Evolutionary conservation across 495 filamentous ascomycete genomes (phyloP).

Genomic region (Penicillium parvum): DNA sequence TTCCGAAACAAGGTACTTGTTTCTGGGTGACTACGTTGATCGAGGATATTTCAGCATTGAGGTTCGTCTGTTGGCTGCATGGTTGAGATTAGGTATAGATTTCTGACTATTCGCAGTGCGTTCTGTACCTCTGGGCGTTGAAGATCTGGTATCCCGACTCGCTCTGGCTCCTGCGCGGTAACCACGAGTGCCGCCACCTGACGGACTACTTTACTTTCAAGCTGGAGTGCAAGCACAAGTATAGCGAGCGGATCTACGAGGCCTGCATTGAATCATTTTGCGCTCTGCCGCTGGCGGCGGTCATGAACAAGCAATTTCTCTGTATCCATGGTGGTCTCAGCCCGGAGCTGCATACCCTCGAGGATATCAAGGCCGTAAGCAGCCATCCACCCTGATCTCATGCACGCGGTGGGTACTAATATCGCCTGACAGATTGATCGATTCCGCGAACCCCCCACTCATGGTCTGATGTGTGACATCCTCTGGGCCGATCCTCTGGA

Average conservation of each 20-base stretch:
- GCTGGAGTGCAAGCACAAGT: slow-evolving; percentile 98
- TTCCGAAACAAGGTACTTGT: slow-evolving; percentile 91
- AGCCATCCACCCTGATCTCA: background rate
- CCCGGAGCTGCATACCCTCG: slow-evolving; percentile 90
- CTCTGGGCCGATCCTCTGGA: slow-evolving; percentile 99
- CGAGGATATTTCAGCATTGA: slow-evolving; percentile 98
- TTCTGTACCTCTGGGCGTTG: slow-evolving; percentile 93
- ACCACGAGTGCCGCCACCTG: slow-evolving; percentile 97
- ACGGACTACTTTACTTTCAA: slow-evolving; percentile 99
- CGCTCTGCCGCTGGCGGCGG: slow-evolving; percentile 83
- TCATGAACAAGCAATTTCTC: slow-evolving; percentile 99
- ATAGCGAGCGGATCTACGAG: slow-evolving; percentile 93
- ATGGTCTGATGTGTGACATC: slow-evolving; percentile 98
- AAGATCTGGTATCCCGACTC: slow-evolving; percentile 99
- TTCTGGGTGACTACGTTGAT: slow-evolving; percentile 97
- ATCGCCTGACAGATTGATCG: slow-evolving; percentile 82
- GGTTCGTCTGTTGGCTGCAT: slow-evolving; percentile 39
- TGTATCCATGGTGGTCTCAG: slow-evolving; percentile 97
- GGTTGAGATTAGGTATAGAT: background rate
- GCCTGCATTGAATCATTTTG: slow-evolving; percentile 99
- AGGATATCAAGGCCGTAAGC: slow-evolving; percentile 82
- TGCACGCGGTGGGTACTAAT: background rate
- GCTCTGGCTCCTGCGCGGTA: slow-evolving; percentile 93
- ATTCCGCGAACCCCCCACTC: slow-evolving; percentile 94
- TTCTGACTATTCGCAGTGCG: slow-evolving; percentile 53